These are phyloP conservation scores for Zygosaccharomyces bailii DNA, from an alignment of 805 yeast species.

Conservation along the genomic window DNA sequence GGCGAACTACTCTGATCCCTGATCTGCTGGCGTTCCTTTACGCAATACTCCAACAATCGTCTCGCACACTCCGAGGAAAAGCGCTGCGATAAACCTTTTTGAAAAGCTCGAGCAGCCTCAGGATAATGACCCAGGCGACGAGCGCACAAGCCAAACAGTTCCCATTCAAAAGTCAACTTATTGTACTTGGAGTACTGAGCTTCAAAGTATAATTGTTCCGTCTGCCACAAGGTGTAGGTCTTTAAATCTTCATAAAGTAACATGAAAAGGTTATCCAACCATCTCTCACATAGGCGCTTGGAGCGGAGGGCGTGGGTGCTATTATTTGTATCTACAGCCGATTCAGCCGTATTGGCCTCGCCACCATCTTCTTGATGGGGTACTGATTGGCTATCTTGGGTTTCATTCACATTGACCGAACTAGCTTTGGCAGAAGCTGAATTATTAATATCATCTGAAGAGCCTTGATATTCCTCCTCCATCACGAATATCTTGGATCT, in stretches of 20 bases:
- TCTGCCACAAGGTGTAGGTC: slow-evolving; percentile 89
- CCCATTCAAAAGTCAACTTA: slow-evolving; percentile 87
- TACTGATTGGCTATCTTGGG: slow-evolving; percentile 1
- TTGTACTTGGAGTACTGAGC: slow-evolving; percentile 79
- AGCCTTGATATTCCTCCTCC: slow-evolving; percentile 52
- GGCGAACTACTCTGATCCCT: slow-evolving; percentile 21
- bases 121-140: slow-evolving; percentile 77
- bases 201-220: slow-evolving; percentile 83
- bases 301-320: slow-evolving; percentile 48
- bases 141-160: slow-evolving; percentile 82
- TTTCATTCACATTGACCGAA: slow-evolving; percentile 4
- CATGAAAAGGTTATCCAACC: slow-evolving; percentile 75
- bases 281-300: slow-evolving; percentile 66
- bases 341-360: slow-evolving; percentile 4
- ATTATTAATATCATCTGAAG: slow-evolving; percentile 24
- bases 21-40: slow-evolving; percentile 42
- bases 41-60: slow-evolving; percentile 65
- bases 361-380: slow-evolving; percentile 6
- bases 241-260: slow-evolving; percentile 71
- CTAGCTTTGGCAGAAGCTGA: slow-evolving; percentile 7
- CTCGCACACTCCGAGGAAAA: slow-evolving; percentile 80
- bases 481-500: slow-evolving; percentile 67
- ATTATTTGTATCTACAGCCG: slow-evolving; percentile 6
- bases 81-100: slow-evolving; percentile 63
- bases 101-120: slow-evolving; percentile 85